These are phyloP conservation scores for Penicillium coprophilum DNA, from an alignment of 495 filamentous ascomycete genomes.

Conservation along the genomic window DNA sequence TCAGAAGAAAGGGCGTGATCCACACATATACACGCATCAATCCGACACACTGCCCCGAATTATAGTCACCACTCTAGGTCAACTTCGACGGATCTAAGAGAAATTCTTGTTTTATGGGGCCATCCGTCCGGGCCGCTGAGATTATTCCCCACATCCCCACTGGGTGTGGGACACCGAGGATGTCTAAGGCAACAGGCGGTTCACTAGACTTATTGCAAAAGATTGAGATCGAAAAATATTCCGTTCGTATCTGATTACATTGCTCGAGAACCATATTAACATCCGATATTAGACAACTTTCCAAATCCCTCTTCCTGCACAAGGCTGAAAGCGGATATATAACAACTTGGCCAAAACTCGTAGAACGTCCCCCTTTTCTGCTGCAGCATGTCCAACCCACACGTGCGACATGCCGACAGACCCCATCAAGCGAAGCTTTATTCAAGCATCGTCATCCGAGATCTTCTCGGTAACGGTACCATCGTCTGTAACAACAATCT, in stretches of 20 bases:
- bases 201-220: not conserved
- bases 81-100: too few relatives aligned
- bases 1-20: too few relatives aligned
- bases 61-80: too few relatives aligned
- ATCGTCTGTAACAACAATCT: conserved; percentile 52
- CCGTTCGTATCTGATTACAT: conserved; percentile 1
- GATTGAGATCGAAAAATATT: not conserved
- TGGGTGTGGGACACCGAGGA: too few relatives aligned
- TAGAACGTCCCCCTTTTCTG: not conserved
- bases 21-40: too few relatives aligned
- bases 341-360: not conserved
- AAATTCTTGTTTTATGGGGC: too few relatives aligned
- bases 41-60: too few relatives aligned
- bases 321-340: not conserved
- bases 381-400: not conserved
- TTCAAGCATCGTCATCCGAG: conserved; percentile 52
- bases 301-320: not conserved
- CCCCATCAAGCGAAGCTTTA: not conserved
- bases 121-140: too few relatives aligned
- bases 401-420: not conserved
- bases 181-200: not conserved
- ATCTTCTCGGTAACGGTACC: conserved; percentile 56
- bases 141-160: too few relatives aligned
- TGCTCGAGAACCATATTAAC: not conserved
- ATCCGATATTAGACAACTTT: not conserved